Base-by-base conservation (phyloP, 257 asterid species). In the Fraxinus pennsylvanica region DNA sequence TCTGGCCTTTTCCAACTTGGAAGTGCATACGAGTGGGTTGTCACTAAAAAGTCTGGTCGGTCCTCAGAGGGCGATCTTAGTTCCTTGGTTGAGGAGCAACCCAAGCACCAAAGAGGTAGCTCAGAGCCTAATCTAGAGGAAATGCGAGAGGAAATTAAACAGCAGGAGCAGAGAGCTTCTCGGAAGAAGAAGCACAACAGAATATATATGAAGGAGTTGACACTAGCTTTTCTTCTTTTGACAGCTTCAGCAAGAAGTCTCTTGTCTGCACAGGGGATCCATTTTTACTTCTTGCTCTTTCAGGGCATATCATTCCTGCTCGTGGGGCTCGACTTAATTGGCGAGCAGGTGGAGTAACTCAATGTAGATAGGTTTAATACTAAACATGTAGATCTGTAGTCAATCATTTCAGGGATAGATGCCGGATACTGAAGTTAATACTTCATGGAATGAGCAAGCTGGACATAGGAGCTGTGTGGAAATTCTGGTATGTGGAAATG, bases 91-190 rank as follows among this genome's bases (percentile, higher is more conserved):
- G 71, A 71, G 63, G 35, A 9, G 2, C 21, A 66, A 32, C 39
- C 72, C 2, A 75, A n/a, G 25, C 79, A 41, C 14, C 72, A 61
- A n/a, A 75, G 87, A 43, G 86, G 82, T 1, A 45, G 70, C 29
- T 87, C 88, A 3, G 90, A 80, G 84, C 87, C 88, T 38, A 83
- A 82, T 67, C 66, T 85, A 22, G 90, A 79, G 43, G 87, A 78
- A 71, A 78, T 84, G 86, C n/a, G 72, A 3, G 85, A 78, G 29
- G 72, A 75, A 74, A 61, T 61, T 22, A 81, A 78, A 59, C 63
- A 25, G 68, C 73, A 79, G 87, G 94, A 21, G 67, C 54, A 27
- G n/a, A 73, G 68, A 75, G 76, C 81, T 65, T 68, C 66, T 57
- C n/a, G 43, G 71, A 81, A 76, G 72, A 76, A 76, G 67, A 76